Conservation (phyloP, 352 stramenopile species). For the Globisporangium paddicum region DNA sequence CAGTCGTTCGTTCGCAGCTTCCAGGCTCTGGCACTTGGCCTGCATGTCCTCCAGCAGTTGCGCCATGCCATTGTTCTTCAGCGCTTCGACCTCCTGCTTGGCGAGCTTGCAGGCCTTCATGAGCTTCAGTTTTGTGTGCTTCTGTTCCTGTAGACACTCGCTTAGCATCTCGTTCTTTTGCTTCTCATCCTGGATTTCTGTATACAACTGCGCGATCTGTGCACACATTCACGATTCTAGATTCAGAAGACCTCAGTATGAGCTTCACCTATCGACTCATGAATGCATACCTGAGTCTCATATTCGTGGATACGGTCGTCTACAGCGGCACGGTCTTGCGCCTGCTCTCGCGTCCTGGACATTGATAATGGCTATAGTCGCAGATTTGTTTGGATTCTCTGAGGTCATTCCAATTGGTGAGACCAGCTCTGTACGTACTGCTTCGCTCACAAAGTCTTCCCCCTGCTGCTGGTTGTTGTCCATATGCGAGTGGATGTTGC, state of each 20-base stretch:
- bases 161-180: constrained; percentile 63
- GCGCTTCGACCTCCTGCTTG: constrained; percentile 52
- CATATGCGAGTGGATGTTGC: constrained; percentile 41
- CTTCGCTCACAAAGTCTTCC: constrained; percentile 8
- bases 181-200: constrained; percentile 67
- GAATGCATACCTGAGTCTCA: constrained; percentile 42
- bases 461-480: constrained; percentile 12
- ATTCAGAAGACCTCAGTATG: neutral
- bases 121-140: constrained; percentile 60
- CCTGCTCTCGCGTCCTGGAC: constrained; percentile 31
- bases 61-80: constrained; percentile 56
- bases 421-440: neutral
- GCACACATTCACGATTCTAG: neutral
- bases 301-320: constrained; percentile 69
- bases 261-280: too few relatives aligned
- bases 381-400: neutral
- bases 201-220: constrained; percentile 59
- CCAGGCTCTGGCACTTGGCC: constrained; percentile 38
- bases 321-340: constrained; percentile 15
- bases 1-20: constrained; percentile 41
- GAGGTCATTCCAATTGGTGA: neutral
- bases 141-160: constrained; percentile 63
- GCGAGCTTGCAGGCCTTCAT: constrained; percentile 70
- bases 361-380: constrained; percentile 28
- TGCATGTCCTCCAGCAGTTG: constrained; percentile 70